Evolutionary conservation across 495 filamentous ascomycete genomes (phyloP), one percentile per base, ranked within the genome.

Genomic region (Penicillium malachiteum): DNA sequence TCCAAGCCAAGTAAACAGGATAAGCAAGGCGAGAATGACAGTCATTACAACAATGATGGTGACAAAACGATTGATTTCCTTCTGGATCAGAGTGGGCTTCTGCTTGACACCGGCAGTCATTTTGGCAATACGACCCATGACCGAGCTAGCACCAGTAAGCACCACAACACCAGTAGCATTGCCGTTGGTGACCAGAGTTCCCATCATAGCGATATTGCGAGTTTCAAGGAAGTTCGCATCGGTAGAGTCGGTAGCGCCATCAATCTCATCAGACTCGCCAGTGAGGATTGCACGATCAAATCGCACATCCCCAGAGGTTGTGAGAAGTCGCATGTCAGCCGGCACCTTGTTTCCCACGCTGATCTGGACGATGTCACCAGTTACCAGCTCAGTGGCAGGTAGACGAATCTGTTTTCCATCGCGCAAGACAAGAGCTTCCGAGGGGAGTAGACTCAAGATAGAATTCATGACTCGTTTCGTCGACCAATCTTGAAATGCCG

Each of bases 221-320:
- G 87, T 88, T 64, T 90, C 88, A 31, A 92, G 81, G 59, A 88
- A 90, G 65, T 91, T 91, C 18, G 75, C 69, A 47, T 90, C 85
- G 0, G 83, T 87, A 7, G 69, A 74, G 4, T 89, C 78, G 8
- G 83, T 78, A 3, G 80, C 73, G 5, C 82, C 87, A 7, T 76
- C 72, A 14, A 89, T 68, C 35, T 86, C 85, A 17, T 82, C 72
- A 5, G 86, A 83, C 71, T 89, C 85, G 32, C 85, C 87, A 6
- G 87, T 92, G 5, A 91, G 71, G 41, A 92, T 84, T 1, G 84
- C 81, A 17, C 87, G 78, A 60, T 92, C 88, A 62, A 92, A 87
- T 57, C 84, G 84, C 18, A 83, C 78, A 70, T 91, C 88, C 0
- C 78, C 79, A 0, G 84, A 87, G 38, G 79, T 80, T 30, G 84